Base-by-base conservation (phyloP, 768 basidiomycete genomes). In the Amanita fuliginea region DNA sequence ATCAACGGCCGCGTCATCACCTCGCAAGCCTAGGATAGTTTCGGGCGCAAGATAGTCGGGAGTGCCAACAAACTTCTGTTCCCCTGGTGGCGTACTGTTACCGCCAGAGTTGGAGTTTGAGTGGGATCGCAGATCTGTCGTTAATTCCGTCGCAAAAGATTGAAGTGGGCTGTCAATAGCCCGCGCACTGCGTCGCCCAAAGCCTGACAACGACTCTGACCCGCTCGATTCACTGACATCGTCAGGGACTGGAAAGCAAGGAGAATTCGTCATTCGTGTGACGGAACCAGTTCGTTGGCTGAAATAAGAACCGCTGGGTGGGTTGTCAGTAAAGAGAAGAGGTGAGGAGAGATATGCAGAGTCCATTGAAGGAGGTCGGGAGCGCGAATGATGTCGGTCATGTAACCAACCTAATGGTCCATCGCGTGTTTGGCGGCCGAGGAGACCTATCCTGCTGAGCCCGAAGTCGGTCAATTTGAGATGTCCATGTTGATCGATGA, bases 391-490 rank as follows among this genome's bases (percentile, higher is more conserved):
- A 46, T 81, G 74, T 52, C 82, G 73, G 34, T 69, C 67, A 44
- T 69, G 57, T 8, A 74, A 67, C 24, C 75, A 72, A 32, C 67
- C 67, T 45, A 72, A 64, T 57, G 75, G 76, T 42, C 70, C 72
- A 60, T 89, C 85, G 37, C 85, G 80, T 24, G 92, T 94, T 63
- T 99, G 96, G 56, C 96, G 89, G 44, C 95, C 94, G 26, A 99
- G 74, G n/a, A 99, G 75, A 80, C 96, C 96, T 59, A 97, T 97
- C 59, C 91, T 78, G 53, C 93, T 96, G 13, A 99, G 70, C 49
- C 96, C 96, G 62, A 99, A 99, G 67, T 99, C 96, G 21, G 96
- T 99, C 32, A 99, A 77, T 66, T 98, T 98, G 59, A 99, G 73
- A 64, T 99, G 96, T 14, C 96, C 96, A 57, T 93, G 84, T 43